These are phyloP conservation scores for Cryphonectria naterciae DNA, from an alignment of 2,329 filamentous ascomycete species.

Conservation along the genomic window DNA sequence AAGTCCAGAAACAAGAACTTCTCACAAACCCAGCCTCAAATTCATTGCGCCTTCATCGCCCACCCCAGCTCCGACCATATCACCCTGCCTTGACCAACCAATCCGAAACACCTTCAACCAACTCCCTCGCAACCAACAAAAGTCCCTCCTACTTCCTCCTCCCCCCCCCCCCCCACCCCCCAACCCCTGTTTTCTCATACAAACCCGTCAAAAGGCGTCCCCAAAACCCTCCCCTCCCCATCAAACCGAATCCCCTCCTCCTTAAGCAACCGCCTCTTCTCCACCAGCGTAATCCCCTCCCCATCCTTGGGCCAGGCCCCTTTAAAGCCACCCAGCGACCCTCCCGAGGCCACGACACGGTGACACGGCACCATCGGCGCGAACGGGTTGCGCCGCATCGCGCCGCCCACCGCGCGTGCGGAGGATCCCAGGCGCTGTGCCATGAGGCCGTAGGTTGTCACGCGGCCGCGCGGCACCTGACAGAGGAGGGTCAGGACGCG, in stretches of 20 bases:
- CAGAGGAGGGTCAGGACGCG: conserved; percentile 72
- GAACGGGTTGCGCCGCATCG: conserved; percentile 78
- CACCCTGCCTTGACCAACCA: background rate
- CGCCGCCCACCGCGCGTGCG: conserved; percentile 77
- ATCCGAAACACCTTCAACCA: background rate
- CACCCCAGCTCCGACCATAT: background rate
- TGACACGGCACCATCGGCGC: conserved; percentile 83
- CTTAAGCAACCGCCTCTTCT: conserved; percentile 65
- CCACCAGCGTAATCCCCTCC: conserved; percentile 64
- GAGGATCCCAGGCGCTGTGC: conserved; percentile 70
- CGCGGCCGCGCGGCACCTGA: conserved; percentile 74
- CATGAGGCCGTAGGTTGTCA: conserved; percentile 78
- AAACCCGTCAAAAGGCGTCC: conserved; percentile 56
- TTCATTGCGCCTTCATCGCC: background rate
- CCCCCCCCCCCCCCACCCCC: too few relatives aligned
- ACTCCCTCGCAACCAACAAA: background rate
- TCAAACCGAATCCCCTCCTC: conserved; percentile 69
- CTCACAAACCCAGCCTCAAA: background rate
- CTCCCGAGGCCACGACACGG: conserved; percentile 74
- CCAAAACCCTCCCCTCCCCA: conserved; percentile 61
- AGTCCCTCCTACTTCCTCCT: too few relatives aligned
- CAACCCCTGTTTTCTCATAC: too few relatives aligned
- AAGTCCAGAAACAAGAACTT: background rate
- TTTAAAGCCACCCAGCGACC: conserved; percentile 73
- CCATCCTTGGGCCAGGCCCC: conserved; percentile 66